Evolutionary conservation across 177 flowering plant genomes (phyloP).

Genomic region (Vitis hybrid): DNA sequence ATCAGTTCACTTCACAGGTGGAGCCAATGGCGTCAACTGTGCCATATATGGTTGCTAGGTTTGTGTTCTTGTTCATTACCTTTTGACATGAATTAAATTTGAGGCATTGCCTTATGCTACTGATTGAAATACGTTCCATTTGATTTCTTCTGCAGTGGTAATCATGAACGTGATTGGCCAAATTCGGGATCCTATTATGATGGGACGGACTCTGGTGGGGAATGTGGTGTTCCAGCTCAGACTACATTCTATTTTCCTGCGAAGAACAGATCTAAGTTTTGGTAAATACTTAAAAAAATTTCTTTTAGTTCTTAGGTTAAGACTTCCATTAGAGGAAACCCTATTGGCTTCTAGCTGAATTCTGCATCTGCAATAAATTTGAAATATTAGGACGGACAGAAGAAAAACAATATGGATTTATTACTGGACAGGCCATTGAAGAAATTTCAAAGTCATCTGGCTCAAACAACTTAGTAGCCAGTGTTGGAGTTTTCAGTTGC

Average conservation of each 20-base stretch:
- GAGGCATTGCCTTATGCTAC: not conserved
- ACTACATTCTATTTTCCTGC: slow-evolving; percentile 88
- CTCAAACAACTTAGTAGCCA: too few species aligned
- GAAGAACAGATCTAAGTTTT: slow-evolving; percentile 79
- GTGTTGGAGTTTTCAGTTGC: too few species aligned
- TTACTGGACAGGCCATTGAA: too few species aligned
- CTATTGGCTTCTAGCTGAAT: too few species aligned
- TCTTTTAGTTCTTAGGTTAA: not conserved
- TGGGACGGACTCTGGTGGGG: slow-evolving; percentile 73
- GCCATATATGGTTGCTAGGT: slow-evolving; percentile 94
- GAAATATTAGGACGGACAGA: not conserved
- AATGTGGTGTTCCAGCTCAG: slow-evolving; percentile 83
- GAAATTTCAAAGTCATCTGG: too few species aligned
- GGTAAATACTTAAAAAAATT: slow-evolving; percentile 38
- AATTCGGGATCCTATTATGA: slow-evolving; percentile 76
- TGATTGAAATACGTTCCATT: not conserved
- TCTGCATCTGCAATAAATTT: not conserved
- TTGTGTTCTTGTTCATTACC: not conserved
- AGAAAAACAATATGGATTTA: not conserved
- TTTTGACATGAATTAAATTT: not conserved
- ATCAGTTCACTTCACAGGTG: slow-evolving; percentile 86
- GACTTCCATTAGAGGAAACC: too few species aligned
- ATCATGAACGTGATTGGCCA: slow-evolving; percentile 93
- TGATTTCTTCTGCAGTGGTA: slow-evolving; percentile 60
- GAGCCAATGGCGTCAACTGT: slow-evolving; percentile 82